Base-by-base conservation (phyloP, 2,329 filamentous ascomycete genomes). In the Clarireedia homoeocarpa region DNA sequence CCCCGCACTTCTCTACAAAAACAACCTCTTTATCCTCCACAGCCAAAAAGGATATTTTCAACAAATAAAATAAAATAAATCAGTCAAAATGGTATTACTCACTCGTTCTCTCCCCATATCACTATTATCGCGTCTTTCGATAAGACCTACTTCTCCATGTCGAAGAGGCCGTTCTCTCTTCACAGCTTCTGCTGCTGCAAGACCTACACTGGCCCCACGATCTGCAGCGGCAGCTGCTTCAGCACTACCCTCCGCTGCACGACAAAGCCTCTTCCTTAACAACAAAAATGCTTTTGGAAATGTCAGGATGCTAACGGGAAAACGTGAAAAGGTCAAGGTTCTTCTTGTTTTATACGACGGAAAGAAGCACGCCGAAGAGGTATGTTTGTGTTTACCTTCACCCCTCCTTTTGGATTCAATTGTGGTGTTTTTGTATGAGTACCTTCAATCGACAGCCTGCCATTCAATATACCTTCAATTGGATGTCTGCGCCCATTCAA, bases 301-400 rank as follows among this genome's bases (percentile, higher is more conserved):
- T 50, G 63, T 66, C 55, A 67, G 66, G 67, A 65, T 61, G 65
- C 67, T 70, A 58, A 69, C 68, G 54, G 46, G 44, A 42, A 61
- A 62, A 63, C 66, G 62, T 63, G 62, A 67, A 67, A 67, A 96
- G 91, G 91, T 91, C 78, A 96, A 96, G 80, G 89, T 96, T 76
- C 86, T 96, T 72, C 80, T 91, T 71, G 89, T 95, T 67, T 83
- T 96, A 67, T 96, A 96, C 80, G 91, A 96, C 76, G 91, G 68
- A 84, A 76, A 77, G 80, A 78, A 90, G 77, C 90, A 96, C 79
- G 91, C 91, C 77, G 77, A 88, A 75, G 81, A 96, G 71, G 90
- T 68, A 58, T 58, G 64, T 59, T 30, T 14, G 6, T 23, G 27
- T 52, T 53, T 36, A 39, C 38, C 49, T 17, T 17, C n/a, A 45